phyloP scores from a whole-genome alignment of 1,284 basidiomycete genomes.

The Neolentinus lepideus region DNA sequence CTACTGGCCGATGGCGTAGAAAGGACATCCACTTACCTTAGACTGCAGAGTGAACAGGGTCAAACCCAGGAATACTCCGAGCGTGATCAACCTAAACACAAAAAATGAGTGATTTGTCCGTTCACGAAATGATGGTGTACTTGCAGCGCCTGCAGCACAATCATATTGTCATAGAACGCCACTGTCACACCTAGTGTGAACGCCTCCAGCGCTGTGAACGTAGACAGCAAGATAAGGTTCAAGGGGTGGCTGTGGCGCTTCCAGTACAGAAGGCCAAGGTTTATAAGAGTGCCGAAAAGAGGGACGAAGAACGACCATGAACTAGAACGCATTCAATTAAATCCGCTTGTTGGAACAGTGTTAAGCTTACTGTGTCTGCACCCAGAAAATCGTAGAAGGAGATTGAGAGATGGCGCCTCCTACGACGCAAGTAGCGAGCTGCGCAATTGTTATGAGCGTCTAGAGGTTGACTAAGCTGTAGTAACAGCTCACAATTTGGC shows the following conservation, averaged over 20 bases:
- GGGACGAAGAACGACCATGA: constrained; percentile 72
- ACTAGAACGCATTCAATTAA: constrained; percentile 29
- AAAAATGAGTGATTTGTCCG: constrained; percentile 10
- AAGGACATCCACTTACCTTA: no score
- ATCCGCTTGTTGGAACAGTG: no score
- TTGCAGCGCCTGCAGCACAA: constrained; percentile 83
- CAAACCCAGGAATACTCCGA: constrained; percentile 82
- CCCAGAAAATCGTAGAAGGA: constrained; percentile 50
- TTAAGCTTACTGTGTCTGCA: constrained; percentile 53
- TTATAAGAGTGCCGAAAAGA: constrained; percentile 67
- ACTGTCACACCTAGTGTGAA: constrained; percentile 74
- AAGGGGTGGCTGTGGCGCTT: constrained; percentile 81
- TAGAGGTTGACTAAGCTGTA: not conserved
- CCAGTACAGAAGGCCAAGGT: constrained; percentile 76
- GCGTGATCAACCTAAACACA: constrained; percentile 61
- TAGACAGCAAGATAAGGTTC: constrained; percentile 73
- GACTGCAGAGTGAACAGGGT: constrained; percentile 84
- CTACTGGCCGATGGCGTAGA: constrained; percentile 6
- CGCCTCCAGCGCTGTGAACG: constrained; percentile 77
- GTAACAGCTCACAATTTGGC: constrained; percentile 51
- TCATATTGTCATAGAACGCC: constrained; percentile 67
- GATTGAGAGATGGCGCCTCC: constrained; percentile 62
- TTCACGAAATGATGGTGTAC: constrained; percentile 17
- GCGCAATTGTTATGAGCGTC: constrained; percentile 9
- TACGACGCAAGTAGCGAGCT: constrained; percentile 68